These are phyloP conservation scores for Chlorophyllum brunneum DNA, from an alignment of 768 basidiomycete species.

Conservation along the genomic window DNA sequence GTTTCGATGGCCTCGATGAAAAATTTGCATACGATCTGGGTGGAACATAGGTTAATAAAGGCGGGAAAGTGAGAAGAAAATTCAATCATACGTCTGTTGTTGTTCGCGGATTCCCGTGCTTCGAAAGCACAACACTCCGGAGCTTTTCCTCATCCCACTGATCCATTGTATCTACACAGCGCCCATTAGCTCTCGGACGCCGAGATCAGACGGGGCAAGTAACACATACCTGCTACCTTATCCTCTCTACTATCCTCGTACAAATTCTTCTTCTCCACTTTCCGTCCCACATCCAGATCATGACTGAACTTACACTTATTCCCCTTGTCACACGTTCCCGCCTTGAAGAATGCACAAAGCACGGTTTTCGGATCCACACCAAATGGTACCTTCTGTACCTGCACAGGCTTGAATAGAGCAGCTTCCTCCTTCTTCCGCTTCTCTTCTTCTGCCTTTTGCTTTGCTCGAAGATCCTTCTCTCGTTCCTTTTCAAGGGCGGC, in stretches of 20 bases:
- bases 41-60: not conserved
- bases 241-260: conserved; percentile 88
- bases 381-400: conserved; percentile 84
- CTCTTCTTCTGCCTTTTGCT: conserved; percentile 76
- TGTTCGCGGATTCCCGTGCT: conserved; percentile 86
- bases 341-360: conserved; percentile 89
- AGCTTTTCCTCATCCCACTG: conserved; percentile 96
- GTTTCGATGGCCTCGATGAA: conserved; percentile 96
- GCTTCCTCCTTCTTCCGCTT: conserved; percentile 84
- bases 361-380: conserved; percentile 97
- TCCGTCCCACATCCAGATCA: conserved; percentile 82
- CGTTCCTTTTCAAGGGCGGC: conserved; percentile 81
- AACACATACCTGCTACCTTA: conserved; percentile 59
- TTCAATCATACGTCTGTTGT: conserved; percentile 72
- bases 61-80: not conserved
- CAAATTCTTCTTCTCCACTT: conserved; percentile 93
- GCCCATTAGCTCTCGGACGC: not conserved
- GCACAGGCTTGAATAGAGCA: conserved; percentile 75
- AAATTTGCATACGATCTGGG: conserved; percentile 93
- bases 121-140: conserved; percentile 78
- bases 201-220: not conserved
- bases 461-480: conserved; percentile 73
- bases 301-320: conserved; percentile 97
- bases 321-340: conserved; percentile 91
- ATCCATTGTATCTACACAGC: conserved; percentile 85